phyloP scores from a whole-genome alignment of 2,329 filamentous ascomycete species.

The Cephalotrichum gorgonifer region DNA sequence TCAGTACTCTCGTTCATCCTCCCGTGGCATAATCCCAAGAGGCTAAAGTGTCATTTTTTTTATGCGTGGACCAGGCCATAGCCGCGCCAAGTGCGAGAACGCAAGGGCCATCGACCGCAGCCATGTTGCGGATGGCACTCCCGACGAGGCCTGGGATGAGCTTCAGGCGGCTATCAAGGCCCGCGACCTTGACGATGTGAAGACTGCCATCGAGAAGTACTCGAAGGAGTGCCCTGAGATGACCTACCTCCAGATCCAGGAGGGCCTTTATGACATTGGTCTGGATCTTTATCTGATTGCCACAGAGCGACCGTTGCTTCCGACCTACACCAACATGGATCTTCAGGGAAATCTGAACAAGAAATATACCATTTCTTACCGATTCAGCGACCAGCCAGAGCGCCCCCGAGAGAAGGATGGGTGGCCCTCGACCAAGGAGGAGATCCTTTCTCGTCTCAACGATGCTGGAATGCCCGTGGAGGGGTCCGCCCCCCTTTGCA shows the following conservation, averaged over 20 bases:
- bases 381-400: conserved; percentile 45
- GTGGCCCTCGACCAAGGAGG: conserved; percentile 48
- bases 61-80: conserved; percentile 36
- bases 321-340: conserved; percentile 57
- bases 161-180: conserved; percentile 41
- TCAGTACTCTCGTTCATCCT: conserved; percentile 16
- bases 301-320: conserved; percentile 43
- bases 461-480: conserved; percentile 56
- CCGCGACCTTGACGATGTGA: conserved; percentile 48
- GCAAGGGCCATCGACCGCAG: conserved; percentile 48
- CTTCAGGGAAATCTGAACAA: conserved; percentile 57
- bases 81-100: conserved; percentile 43
- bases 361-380: conserved; percentile 54
- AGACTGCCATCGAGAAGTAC: conserved; percentile 49
- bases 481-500: conserved; percentile 48
- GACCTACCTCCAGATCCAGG: conserved; percentile 52
- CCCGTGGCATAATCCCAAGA: background rate
- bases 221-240: conserved; percentile 47
- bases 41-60: background rate
- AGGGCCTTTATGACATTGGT: conserved; percentile 41
- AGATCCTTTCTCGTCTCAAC: conserved; percentile 53
- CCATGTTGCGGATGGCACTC: conserved; percentile 33
- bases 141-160: conserved; percentile 48
- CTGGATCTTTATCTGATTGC: conserved; percentile 53
- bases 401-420: conserved; percentile 46